phyloP scores from a whole-genome alignment of 176 grass and related monocot genomes.

The Musa acuminata region DNA sequence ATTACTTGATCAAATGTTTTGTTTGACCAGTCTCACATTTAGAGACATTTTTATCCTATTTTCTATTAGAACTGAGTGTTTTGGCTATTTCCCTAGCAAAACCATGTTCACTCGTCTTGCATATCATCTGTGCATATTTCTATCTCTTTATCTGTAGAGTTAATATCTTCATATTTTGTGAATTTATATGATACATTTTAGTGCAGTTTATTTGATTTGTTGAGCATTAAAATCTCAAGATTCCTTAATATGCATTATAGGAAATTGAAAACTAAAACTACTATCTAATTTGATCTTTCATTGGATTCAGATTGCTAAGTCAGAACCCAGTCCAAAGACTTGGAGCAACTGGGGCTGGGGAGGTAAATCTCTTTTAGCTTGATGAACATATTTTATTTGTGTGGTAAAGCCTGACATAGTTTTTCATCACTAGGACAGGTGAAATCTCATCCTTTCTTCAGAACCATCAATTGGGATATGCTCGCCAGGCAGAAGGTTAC shows the following conservation, averaged over 20 bases:
- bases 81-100: background rate
- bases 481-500: conserved; percentile 72
- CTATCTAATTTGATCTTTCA: background rate
- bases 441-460: conserved; percentile 92
- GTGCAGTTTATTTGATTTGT: too few relatives aligned
- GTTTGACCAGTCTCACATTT: too few relatives aligned
- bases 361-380: conserved; percentile 54
- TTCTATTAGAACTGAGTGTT: too few relatives aligned
- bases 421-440: conserved; percentile 78
- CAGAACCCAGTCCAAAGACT: conserved; percentile 84
- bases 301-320: conserved; percentile 48
- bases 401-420: conserved; percentile 29
- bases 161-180: background rate
- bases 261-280: background rate
- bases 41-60: too few relatives aligned
- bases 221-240: background rate
- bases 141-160: background rate
- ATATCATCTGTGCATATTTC: too few relatives aligned
- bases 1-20: too few relatives aligned
- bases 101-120: background rate
- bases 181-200: background rate
- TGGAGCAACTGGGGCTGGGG: conserved; percentile 78
- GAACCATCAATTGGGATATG: conserved; percentile 88
- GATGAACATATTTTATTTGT: conserved; percentile 2
- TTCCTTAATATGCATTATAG: background rate